Base-by-base conservation (phyloP, 345 rosid genomes). In the Laguncularia racemosa region DNA sequence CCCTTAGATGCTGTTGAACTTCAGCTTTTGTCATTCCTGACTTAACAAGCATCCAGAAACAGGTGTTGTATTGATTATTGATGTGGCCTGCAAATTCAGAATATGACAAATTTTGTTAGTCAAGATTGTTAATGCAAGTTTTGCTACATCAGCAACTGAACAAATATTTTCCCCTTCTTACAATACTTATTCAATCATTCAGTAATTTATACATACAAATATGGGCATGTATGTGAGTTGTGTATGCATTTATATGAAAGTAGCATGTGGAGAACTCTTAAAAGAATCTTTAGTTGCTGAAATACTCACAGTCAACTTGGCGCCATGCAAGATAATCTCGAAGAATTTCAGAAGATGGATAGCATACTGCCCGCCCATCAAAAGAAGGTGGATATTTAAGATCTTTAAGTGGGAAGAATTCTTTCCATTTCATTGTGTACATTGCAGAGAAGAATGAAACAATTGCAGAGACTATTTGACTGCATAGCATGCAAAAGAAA, bases 1-100 rank as follows among this genome's bases (percentile, higher is more conserved):
- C 99, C 96, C 87, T 93, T 58, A 87, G 67, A 66, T 59, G 71
- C 57, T 57, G 71, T 66, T 93, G 97, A 51, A 97, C 90, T 57
- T 80, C 85, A 20, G 69, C 76, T 78, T 84, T 89, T 71, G 77
- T 81, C 67, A 82, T 85, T 17, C 96, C 95, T 23, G 89, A 85
- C 75, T 84, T 81, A 63, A 93, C 90, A 61, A 89, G 95, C 78
- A 71, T 84, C 97, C 99, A 89, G 68, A 89, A 93, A 71, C 97
- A 93, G 44, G 97, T 87, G 65, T 89, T 93, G 61, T 89, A 89
- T 74, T 87, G 95, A 71, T 93, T 87, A 64, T 93, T 93, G 57
- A 93, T 89, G 74, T 87, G 97, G 71, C 97, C 97, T 93, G 79
- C 53, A 73, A 60, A 61, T 58, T 33, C 21, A 33, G 52, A 67